These are phyloP conservation scores for Pseudocercospora cruenta DNA, from an alignment of 2,329 filamentous ascomycete genomes.

Conservation along the genomic window DNA sequence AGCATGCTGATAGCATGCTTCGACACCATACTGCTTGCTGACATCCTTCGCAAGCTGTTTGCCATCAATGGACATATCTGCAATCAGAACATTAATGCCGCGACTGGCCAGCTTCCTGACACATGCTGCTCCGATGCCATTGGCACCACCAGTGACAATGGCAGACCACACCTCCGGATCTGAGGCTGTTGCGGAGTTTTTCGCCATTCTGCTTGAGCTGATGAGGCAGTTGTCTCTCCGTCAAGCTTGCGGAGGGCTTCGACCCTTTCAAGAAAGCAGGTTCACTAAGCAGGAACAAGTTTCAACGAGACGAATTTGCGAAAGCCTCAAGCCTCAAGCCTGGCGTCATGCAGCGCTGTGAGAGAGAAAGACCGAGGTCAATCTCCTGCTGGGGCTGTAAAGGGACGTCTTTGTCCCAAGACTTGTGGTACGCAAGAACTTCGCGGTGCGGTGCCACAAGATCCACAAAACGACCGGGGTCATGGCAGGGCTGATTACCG, in stretches of 20 bases:
- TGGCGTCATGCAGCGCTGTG: not conserved
- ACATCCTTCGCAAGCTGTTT: slow-evolving; percentile 48
- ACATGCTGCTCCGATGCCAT: slow-evolving; percentile 65
- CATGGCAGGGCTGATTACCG: not conserved
- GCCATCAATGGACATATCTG: slow-evolving; percentile 57
- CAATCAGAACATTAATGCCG: slow-evolving; percentile 62
- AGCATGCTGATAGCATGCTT: not conserved
- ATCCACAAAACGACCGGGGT: not conserved
- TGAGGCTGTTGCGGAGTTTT: not conserved
- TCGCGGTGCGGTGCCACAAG: not conserved
- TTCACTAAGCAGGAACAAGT: not conserved
- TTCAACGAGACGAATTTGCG: not conserved
- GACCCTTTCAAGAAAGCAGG: not conserved
- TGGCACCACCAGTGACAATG: slow-evolving; percentile 66
- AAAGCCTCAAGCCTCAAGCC: not conserved
- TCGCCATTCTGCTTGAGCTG: not conserved
- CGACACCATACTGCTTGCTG: slow-evolving; percentile 2
- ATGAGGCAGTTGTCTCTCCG: not conserved
- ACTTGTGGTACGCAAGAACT: not conserved
- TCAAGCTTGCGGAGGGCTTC: not conserved
- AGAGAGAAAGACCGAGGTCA: not conserved
- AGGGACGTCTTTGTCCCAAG: not conserved
- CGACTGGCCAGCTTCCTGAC: slow-evolving; percentile 60
- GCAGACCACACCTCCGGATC: slow-evolving; percentile 46
- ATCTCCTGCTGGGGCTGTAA: not conserved